Evolutionary conservation across 139 green algal genomes (phyloP).

Genomic region (Edaphochlamys debaryana): DNA sequence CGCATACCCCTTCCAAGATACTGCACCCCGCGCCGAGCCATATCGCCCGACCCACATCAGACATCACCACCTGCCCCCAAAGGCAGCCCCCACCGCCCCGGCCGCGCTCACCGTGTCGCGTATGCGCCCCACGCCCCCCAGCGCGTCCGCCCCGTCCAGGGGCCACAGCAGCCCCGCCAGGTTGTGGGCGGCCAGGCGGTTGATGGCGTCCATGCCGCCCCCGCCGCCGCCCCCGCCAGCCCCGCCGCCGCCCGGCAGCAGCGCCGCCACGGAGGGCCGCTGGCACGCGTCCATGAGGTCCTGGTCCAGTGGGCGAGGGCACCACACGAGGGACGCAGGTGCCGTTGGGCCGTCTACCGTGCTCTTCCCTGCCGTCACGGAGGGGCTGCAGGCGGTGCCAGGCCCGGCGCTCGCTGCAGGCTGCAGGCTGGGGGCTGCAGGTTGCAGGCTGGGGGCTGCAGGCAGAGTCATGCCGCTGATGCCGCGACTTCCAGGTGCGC

Average conservation of each 20-base stretch:
- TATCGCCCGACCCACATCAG: no score
- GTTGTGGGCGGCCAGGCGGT: conserved; percentile 30
- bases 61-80: background rate
- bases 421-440: no score
- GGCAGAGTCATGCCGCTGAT: no score
- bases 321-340: no score
- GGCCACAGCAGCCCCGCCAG: conserved; percentile 53
- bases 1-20: no score
- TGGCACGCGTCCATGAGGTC: conserved; percentile 40
- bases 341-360: background rate
- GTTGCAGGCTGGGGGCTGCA: no score
- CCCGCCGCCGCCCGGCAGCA: conserved; percentile 5
- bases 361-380: background rate
- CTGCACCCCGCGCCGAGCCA: no score
- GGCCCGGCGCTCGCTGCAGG: no score
- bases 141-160: conserved; percentile 29
- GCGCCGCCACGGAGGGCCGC: conserved; percentile 12
- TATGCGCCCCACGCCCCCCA: conserved; percentile 35
- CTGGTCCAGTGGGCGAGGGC: no score
- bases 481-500: no score
- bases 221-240: background rate
- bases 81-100: no score
- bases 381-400: no score
- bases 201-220: conserved; percentile 39
- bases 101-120: conserved; percentile 47